Base-by-base conservation (phyloP, 306 rosid genomes). In the Castanea sativa region DNA sequence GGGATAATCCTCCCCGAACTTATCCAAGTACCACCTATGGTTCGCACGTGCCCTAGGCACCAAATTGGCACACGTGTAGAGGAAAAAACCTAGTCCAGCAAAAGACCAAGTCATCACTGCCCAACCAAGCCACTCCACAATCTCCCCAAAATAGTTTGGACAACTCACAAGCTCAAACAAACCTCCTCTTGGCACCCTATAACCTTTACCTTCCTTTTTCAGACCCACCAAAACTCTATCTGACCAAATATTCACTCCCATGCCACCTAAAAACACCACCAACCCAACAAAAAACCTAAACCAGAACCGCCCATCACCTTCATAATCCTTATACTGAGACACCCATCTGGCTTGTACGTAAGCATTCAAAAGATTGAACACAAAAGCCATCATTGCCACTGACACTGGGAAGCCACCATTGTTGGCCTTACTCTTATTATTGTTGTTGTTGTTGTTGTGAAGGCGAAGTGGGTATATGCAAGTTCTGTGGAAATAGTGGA, bases 41-140 rank as follows among this genome's bases (percentile, higher is more conserved):
- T 83, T 89, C 1, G 91, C 97, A 35, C 87, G 79, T 1, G 97
- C 97, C 83, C 98, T 82, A 0, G 99, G 98, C 73, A 86, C 94
- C 81, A 95, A 87, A 49, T 95, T 91, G 4, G 94, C 92, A 41
- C 86, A 95, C 8, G 99, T 95, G 79, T 89, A 87, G 7, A 88
- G 10, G 23, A 79, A 86, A 76, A 95, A 93, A 69, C 92, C 93
- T 1, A 91, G 58, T 6, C 94, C 97, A 20, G 52, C 92, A 92
- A 90, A 90, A 0, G 96, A 85, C 87, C 94, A 93, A 5, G 89
- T 91, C 96, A 91, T 93, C 74, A 90, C 73, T 1, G 89, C 83
- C 98, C 97, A 96, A 2, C 96, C 97, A 14, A 91, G 7, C 97
- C 99, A 93, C 89, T 93, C 98, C 75, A 91, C 63, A 8, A 89